Conservation (phyloP, 2,329 filamentous ascomycete genomes). For the Colletotrichum sp. region DNA sequence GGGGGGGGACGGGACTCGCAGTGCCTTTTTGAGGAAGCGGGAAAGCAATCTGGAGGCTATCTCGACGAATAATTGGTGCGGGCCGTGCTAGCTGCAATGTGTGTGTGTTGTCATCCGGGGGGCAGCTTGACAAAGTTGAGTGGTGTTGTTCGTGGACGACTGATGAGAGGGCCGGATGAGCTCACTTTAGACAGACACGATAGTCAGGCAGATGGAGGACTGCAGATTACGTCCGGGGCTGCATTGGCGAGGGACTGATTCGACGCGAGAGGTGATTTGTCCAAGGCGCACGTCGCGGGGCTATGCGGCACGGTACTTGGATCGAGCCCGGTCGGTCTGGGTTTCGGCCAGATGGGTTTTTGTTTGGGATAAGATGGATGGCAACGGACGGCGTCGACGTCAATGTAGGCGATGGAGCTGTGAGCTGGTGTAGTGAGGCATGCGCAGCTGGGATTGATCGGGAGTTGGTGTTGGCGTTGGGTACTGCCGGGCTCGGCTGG, state of each 20-base stretch:
- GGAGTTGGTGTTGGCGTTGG: background rate
- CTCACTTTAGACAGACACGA: background rate
- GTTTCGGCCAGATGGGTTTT: slow-evolving; percentile 2
- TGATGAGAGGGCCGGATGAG: background rate
- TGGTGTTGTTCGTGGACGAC: background rate
- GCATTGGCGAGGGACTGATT: background rate
- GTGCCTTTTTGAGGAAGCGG: slow-evolving; percentile 16
- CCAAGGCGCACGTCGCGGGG: slow-evolving; percentile 1
- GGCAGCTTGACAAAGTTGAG: background rate
- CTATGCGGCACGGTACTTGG: background rate
- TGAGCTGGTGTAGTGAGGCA: background rate
- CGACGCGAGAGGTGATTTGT: background rate
- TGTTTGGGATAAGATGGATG: background rate
- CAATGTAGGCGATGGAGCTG: background rate
- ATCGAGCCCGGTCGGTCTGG: background rate
- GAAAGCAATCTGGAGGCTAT: background rate
- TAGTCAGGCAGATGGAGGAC: background rate
- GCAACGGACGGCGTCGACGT: background rate
- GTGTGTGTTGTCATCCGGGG: slow-evolving; percentile 9
- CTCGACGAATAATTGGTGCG: background rate
- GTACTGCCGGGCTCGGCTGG: background rate
- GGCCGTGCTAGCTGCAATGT: background rate
- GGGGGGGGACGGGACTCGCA: background rate
- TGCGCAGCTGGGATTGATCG: background rate
- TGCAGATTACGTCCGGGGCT: background rate